A percentile compares a stretch with the other conserved stretches of the same genome.
These are phyloP conservation scores for Cichorium intybus DNA, from an alignment of 140 eudicot genomes.

Conservation along the genomic window DNA sequence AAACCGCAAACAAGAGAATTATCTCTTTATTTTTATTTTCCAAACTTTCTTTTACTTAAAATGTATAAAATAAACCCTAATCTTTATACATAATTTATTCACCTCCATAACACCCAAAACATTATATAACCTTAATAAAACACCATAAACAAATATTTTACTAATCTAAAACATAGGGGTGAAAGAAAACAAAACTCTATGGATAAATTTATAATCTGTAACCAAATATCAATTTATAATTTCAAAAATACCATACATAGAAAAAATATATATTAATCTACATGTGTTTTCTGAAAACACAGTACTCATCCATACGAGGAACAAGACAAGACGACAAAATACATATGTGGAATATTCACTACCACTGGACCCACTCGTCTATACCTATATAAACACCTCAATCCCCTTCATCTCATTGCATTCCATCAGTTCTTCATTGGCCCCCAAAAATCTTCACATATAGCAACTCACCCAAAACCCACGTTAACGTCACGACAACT, in stretches of 20 bases:
- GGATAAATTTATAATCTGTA: too few species aligned
- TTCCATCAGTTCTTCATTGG: slow-evolving; percentile 11
- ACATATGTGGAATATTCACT: slow-evolving; percentile 36
- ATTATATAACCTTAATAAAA: too few species aligned
- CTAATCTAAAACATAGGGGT: neutral
- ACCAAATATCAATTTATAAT: too few species aligned
- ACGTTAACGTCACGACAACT: slow-evolving; percentile 28
- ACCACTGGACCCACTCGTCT: slow-evolving; percentile 30
- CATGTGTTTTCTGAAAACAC: neutral
- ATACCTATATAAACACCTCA: slow-evolving; percentile 36
- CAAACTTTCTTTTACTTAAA: too few species aligned
- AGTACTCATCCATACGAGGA: neutral
- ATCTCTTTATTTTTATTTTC: too few species aligned
- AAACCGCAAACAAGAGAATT: too few species aligned
- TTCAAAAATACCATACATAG: too few species aligned
- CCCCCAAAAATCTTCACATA: slow-evolving; percentile 22
- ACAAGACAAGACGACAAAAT: slow-evolving; percentile 35
- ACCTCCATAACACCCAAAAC: neutral
- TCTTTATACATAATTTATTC: too few species aligned
- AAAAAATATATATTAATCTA: neutral
- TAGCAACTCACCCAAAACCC: neutral
- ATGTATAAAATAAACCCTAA: too few species aligned
- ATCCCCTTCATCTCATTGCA: slow-evolving; percentile 26
- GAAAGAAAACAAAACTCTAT: neutral
- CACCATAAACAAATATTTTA: too few species aligned